Conservation (phyloP, 352 stramenopile species). For the Globisporangium recalcitrans region DNA sequence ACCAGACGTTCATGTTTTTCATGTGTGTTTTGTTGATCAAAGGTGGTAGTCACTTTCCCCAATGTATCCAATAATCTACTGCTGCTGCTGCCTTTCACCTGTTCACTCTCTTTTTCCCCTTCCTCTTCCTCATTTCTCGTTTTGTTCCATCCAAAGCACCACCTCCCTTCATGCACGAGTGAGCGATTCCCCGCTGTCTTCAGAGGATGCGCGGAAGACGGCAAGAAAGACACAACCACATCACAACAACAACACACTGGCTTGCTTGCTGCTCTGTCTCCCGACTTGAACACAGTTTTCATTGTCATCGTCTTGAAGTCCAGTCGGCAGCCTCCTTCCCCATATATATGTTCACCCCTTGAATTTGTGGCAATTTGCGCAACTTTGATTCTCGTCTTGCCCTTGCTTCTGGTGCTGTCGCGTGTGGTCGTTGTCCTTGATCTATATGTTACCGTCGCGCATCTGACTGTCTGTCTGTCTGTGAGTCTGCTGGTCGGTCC, state of each 20-base stretch:
- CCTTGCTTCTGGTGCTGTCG: not conserved
- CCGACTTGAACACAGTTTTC: too few relatives aligned
- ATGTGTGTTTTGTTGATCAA: constrained; percentile 2
- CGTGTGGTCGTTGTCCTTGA: too few relatives aligned
- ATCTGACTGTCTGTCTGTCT: not conserved
- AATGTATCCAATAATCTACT: constrained; percentile 5
- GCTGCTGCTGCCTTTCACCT: not conserved
- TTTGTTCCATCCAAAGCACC: not conserved
- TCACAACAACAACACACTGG: too few relatives aligned
- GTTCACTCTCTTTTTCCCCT: not conserved
- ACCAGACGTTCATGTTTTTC: not conserved
- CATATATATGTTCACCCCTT: constrained; percentile 6
- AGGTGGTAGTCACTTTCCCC: not conserved
- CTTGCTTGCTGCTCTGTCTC: too few relatives aligned
- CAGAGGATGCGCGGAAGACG: not conserved
- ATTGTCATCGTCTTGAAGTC: not conserved
- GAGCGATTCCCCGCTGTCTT: not conserved
- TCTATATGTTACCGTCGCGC: constrained; percentile 8
- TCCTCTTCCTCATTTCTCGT: not conserved
- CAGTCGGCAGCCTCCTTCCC: not conserved
- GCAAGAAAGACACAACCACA: not conserved
- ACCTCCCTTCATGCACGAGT: not conserved
- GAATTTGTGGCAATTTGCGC: not conserved
- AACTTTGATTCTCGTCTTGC: not conserved
- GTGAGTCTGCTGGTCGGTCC: constrained; percentile 17